These are phyloP conservation scores for Carex parvula DNA, from an alignment of 176 grass and related monocot species.

Conservation along the genomic window DNA sequence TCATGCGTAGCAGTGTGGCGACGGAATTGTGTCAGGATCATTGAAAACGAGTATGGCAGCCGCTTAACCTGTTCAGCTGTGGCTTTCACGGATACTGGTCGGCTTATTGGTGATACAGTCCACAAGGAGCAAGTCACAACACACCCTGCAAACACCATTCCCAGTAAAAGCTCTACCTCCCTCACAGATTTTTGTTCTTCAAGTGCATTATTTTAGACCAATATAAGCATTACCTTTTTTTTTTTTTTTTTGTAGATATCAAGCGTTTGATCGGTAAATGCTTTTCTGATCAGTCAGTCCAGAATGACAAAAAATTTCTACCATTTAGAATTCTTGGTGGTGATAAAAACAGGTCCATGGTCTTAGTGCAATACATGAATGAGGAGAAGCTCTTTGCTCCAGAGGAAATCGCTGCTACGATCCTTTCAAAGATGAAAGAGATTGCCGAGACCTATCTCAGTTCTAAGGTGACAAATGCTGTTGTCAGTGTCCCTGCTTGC, in stretches of 20 bases:
- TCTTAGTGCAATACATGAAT: conserved; percentile 12
- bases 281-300: background rate
- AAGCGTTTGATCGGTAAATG: conserved; percentile 8
- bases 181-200: background rate
- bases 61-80: background rate
- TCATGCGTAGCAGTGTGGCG: background rate
- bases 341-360: background rate
- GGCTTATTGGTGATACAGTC: conserved; percentile 11
- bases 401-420: conserved; percentile 7
- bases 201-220: background rate
- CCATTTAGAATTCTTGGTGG: background rate
- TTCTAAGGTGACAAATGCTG: background rate
- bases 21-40: background rate
- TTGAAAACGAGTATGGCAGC: conserved; percentile 16
- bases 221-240: no score
- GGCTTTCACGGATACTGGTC: conserved; percentile 3
- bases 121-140: conserved; percentile 15
- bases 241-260: background rate
- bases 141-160: conserved; percentile 4
- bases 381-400: conserved; percentile 10
- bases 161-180: background rate
- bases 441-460: background rate
- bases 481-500: background rate
- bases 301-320: background rate
- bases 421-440: conserved; percentile 18